These are phyloP conservation scores for Setaria italica DNA, from an alignment of 202 grass and related monocot species.

Conservation along the genomic window DNA sequence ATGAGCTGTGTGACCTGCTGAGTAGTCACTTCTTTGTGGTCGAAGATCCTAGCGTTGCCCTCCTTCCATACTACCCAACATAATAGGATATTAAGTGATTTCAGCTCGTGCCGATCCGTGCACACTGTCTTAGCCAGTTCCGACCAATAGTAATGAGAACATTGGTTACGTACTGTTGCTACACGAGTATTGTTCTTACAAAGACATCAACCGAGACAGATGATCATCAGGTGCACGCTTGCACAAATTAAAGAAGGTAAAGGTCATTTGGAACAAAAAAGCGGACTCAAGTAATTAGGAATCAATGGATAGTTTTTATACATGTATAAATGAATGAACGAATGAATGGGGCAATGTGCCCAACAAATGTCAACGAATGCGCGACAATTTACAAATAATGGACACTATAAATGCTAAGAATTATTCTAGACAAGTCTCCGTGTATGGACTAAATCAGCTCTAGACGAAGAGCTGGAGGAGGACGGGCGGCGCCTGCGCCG, in stretches of 20 bases:
- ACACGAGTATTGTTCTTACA: no score
- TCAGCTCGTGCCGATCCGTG: no score
- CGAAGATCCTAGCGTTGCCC: no score
- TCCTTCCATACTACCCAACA: no score
- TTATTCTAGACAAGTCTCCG: not conserved
- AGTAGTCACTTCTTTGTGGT: no score
- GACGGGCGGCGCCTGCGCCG: conserved; percentile 30
- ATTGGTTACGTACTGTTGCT: no score
- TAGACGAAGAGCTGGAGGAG: conserved; percentile 59
- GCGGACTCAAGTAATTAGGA: not conserved
- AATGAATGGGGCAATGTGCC: not conserved
- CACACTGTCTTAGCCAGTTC: no score
- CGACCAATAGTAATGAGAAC: no score
- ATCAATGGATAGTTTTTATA: not conserved
- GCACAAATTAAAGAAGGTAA: not conserved
- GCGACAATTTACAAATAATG: not conserved
- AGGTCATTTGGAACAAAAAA: not conserved
- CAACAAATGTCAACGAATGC: not conserved
- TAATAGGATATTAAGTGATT: no score
- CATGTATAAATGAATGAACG: conserved; percentile 1
- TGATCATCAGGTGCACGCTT: not conserved
- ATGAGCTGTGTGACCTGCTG: no score
- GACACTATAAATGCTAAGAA: not conserved
- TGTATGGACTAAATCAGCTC: not conserved
- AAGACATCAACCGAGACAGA: no score